Evolutionary conservation across 768 basidiomycete genomes (phyloP), one percentile per base, ranked within the genome.

Genomic region (Rhodotorula kratochvilovae): DNA sequence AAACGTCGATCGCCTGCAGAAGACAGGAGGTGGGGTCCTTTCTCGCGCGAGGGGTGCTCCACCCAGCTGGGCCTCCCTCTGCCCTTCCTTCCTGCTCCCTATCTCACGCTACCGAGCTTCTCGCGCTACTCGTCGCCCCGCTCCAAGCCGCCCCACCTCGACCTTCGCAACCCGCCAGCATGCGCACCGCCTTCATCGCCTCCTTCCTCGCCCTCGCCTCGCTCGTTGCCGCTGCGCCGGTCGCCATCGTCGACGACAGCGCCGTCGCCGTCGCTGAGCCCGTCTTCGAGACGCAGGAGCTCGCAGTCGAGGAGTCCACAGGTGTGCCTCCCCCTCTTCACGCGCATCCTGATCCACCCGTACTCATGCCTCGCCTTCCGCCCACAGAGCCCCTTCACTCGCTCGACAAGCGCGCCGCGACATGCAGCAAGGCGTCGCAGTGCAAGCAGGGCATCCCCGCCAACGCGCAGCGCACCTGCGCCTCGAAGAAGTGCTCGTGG

Each of bases 231-330:
- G 62, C 50, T 16, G 39, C 33, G 25, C 31, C 59, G 7, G 33
- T 75, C 63, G 74, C 70, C 67, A 70, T 69, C 68, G 53, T 36
- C 36, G 61, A 67, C 48, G 70, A 75, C 67, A 67, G 65, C 36
- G 82, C 81, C 74, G 85, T 85, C 80, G 6, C 50, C n/a, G 12
- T 29, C 56, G 57, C 23, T 23, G 50, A 51, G 10, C 19, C 23
- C 15, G 53, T 6, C 15, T 4, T 31, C 21, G 53, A 19, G 10
- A 7, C 19, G 19, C 12, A 10, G 13, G n/a, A 54, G 12, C 11
- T 31, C 31, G 31, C 13, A 3, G 6, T 33, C 29, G 53, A 33
- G 19, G 63, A 57, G 27, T 3, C 54, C n/a, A 17, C 55, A 5
- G 59, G 25, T 29, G 59, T 16, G 59, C 10, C n/a, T 12, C 35